Evolutionary conservation across 2,329 filamentous ascomycete species (phyloP), one percentile per base, ranked within the genome.

Genomic region (Hypoxylon sp.): DNA sequence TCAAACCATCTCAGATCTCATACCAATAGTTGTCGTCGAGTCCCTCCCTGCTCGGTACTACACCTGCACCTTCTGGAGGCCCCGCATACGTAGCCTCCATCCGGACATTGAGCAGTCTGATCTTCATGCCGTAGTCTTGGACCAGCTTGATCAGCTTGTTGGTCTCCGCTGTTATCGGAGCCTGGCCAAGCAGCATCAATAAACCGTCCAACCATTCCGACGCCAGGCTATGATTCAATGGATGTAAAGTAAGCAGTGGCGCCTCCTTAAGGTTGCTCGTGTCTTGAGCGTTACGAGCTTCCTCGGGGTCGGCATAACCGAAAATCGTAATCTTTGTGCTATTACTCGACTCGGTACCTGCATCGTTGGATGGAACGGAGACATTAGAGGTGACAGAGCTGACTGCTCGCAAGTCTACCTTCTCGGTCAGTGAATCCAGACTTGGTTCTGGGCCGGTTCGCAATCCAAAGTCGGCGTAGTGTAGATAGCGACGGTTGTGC

Each of bases 121-220:
- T 96, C 82, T 97, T 97, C 68, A 98, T 82, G 3, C 96, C 94
- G 76, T 97, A 98, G 71, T 96, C 92, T 74, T 89, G 89, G 64
- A 98, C 92, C 72, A 97, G 82, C 58, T 90, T 89, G 56, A 97
- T 90, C 66, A 98, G 82, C 78, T 96, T 96, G 76, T 91, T 95
- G 33, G 96, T 98, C 80, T 98, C 95, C 2, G 93, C 88, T n/a
- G 96, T 99, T 76, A 99, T 97, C 18, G 96, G 96, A 63, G 94
- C 89, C 79, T 99, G 96, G 75, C 96, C 93, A 22, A 99, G 85
- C 57, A 99, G 84, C 93, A 99, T 97, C 60, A 98, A 84, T 69
- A 99, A 81, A 0, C 96, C 96, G 77, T 99, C 96, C 4, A 99
- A 85, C 96, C 96, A 99, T 79, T 99, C 96, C 0, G 93, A 96